These are phyloP conservation scores for Suhomyces terraborum DNA, from an alignment of 1,139 yeast genomes.

Conservation along the genomic window DNA sequence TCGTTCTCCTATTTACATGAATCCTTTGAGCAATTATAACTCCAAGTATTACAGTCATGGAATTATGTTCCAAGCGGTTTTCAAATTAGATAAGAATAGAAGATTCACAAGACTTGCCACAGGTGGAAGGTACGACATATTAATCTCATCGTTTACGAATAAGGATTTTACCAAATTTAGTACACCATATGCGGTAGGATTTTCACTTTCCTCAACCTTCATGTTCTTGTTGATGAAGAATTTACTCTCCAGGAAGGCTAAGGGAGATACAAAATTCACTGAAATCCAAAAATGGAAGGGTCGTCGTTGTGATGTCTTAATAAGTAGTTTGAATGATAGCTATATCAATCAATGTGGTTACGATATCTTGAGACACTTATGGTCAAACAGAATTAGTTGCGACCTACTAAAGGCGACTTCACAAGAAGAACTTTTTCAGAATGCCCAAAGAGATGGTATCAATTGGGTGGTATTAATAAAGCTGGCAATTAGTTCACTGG, in stretches of 20 bases:
- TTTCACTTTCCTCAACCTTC: slow-evolving; percentile 55
- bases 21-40: slow-evolving; percentile 82
- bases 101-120: slow-evolving; percentile 64
- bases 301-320: slow-evolving; percentile 74
- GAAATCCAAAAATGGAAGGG: slow-evolving; percentile 30
- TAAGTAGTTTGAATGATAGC: slow-evolving; percentile 63
- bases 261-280: slow-evolving; percentile 11
- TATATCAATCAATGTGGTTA: slow-evolving; percentile 60
- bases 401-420: slow-evolving; percentile 58
- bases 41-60: slow-evolving; percentile 76
- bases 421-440: slow-evolving; percentile 68
- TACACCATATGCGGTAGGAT: slow-evolving; percentile 73
- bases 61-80: slow-evolving; percentile 83
- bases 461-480: slow-evolving; percentile 75
- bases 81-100: slow-evolving; percentile 51
- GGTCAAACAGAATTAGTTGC: slow-evolving; percentile 72
- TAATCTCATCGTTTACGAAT: slow-evolving; percentile 63
- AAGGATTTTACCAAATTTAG: slow-evolving; percentile 30
- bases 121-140: slow-evolving; percentile 87
- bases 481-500: slow-evolving; percentile 45
- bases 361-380: slow-evolving; percentile 60
- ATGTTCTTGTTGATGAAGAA: slow-evolving; percentile 47
- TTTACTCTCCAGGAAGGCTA: slow-evolving; percentile 23
- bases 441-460: slow-evolving; percentile 69
- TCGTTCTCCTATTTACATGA: slow-evolving; percentile 40